Conservation (phyloP, 441 rosid genomes). For the Populus hybrid region DNA sequence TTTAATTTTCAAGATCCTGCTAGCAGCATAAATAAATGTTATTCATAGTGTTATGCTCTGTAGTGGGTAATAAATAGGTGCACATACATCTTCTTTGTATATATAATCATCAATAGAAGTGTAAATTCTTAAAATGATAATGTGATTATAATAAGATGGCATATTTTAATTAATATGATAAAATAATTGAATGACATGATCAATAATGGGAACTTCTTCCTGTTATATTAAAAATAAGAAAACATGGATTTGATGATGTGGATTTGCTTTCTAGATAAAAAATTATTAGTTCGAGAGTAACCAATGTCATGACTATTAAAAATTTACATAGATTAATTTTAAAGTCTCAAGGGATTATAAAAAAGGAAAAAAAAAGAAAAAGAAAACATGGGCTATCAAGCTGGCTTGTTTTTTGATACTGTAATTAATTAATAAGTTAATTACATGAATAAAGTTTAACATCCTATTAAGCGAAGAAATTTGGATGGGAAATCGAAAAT, state of each 20-base stretch:
- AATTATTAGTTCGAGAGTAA: too few species aligned
- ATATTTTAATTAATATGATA: background rate
- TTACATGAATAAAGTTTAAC: background rate
- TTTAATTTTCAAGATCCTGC: background rate
- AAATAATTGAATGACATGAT: background rate
- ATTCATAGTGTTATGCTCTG: background rate
- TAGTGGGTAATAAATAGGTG: too few species aligned
- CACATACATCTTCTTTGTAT: too few species aligned
- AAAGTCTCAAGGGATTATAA: too few species aligned
- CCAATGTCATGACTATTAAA: too few species aligned
- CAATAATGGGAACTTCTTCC: slow-evolving; percentile 24
- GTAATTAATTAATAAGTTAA: too few species aligned
- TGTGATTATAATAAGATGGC: background rate
- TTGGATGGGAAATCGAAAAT: background rate
- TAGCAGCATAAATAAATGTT: background rate
- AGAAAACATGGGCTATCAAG: too few species aligned
- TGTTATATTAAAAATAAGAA: background rate
- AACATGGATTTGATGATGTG: rapidly evolving
- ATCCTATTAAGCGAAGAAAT: background rate
- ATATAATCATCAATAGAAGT: too few species aligned
- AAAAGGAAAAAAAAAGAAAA: too few species aligned
- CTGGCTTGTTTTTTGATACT: background rate
- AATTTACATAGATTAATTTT: too few species aligned
- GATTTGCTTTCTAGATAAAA: rapidly evolving
- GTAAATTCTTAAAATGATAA: background rate